These are phyloP conservation scores for Candida insectorum DNA, from an alignment of 805 yeast species.

Conservation along the genomic window DNA sequence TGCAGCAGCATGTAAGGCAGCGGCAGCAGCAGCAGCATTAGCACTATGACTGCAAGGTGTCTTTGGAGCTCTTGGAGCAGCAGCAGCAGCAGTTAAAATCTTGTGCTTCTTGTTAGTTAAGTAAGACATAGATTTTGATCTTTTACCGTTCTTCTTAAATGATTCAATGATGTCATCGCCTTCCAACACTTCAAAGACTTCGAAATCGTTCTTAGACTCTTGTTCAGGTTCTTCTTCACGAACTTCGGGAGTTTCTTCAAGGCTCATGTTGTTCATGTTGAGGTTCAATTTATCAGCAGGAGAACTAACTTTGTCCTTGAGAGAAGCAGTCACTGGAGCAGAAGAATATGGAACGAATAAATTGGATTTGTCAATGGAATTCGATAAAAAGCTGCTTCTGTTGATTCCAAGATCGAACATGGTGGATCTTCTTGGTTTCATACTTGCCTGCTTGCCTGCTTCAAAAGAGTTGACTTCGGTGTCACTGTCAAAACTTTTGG, in stretches of 20 bases:
- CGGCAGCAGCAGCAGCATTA: conserved; percentile 69
- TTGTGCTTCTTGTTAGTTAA: conserved; percentile 50
- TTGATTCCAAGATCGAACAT: conserved; percentile 49
- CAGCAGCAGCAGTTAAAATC: conserved; percentile 71
- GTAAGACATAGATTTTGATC: conserved; percentile 66
- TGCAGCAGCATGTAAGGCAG: conserved; percentile 70
- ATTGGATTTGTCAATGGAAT: conserved; percentile 37
- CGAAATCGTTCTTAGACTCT: conserved; percentile 44
- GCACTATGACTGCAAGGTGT: conserved; percentile 55
- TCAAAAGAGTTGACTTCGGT: conserved; percentile 27
- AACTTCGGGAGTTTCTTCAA: conserved; percentile 3
- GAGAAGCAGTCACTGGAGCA: conserved; percentile 75
- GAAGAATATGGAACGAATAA: conserved; percentile 65
- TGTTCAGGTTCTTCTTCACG: conserved; percentile 8
- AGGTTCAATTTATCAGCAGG: background rate
- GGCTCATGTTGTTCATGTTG: background rate
- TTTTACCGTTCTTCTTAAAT: conserved; percentile 45
- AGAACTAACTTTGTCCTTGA: conserved; percentile 23
- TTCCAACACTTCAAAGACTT: conserved; percentile 35
- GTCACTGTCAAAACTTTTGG: conserved; percentile 1
- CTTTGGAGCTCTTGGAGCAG: conserved; percentile 76
- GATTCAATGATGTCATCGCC: conserved; percentile 37
- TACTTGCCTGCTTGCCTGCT: conserved; percentile 30
- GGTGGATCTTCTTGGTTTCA: conserved; percentile 48
- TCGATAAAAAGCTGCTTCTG: conserved; percentile 37